Evolutionary conservation across 1,284 basidiomycete genomes (phyloP), one percentile per base, ranked within the genome.

Genomic region (Cryptococcus jaspeensis): DNA sequence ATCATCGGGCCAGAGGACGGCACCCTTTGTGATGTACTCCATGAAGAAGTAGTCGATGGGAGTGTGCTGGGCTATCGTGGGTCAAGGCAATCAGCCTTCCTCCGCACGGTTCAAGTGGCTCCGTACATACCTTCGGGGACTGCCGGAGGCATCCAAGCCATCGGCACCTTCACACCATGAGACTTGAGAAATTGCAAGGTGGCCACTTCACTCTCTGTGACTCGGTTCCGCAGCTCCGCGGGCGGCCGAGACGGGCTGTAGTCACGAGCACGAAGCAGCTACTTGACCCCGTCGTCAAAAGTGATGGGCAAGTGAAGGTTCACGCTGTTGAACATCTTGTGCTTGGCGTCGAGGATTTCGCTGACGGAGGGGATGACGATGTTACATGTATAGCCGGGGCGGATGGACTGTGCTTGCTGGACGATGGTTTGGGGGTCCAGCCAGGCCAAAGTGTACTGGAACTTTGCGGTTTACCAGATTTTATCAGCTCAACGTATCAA

Each of bases 271-370:
- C 56, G 37, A 41, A 58, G 40, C 3, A 58, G 18, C 51, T 46
- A 52, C 5, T 16, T 28, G 11, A 22, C 11, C 0, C 3, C 35
- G 25, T 58, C 56, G 8, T 58, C 47, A 18, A 58, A 58, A 5
- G 44, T 45, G 40, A 58, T 45, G n/a, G 40, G 35, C n/a, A 53
- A n/a, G 18, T 53, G 56, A 15, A 38, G 28, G 36, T 53, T 58
- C 23, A 58, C 5, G 8, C 25, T 3, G 50, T 7, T 16, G 45
- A n/a, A 2, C 39, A 40, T 18, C 16, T 5, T 15, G 20, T 13
- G 16, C 16, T 40, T 18, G 5, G 40, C 22, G 13, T 52, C 45
- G 25, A 20, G 35, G 36, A 16, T 46, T n/a, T n/a, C n/a, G n/a
- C n/a, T n/a, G n/a, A n/a, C n/a, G 5, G 45, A 13, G 22, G 39